Evolutionary conservation across 1,284 basidiomycete species (phyloP), one percentile per base, ranked within the genome.

Genomic region (Ustilago tritici): DNA sequence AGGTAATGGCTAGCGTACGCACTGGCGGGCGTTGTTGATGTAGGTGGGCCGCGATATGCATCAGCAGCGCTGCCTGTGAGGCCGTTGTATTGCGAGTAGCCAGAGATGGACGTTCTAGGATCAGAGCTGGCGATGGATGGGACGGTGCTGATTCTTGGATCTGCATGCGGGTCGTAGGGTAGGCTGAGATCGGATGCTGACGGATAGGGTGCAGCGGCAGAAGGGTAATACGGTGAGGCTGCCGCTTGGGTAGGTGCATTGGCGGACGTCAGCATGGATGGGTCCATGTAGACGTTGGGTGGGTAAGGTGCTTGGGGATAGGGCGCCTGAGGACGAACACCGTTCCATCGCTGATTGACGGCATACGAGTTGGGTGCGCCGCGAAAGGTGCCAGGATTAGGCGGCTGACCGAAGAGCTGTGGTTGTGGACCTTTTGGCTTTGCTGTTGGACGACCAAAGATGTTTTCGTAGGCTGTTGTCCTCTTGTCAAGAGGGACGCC

Each of bases 401-500:
- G 58, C 14, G 56, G 63, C n/a, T 49, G 65, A 28, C 49, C 61
- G 34, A 64, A 69, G n/a, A 54, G 61, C 31, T 69, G 70, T 8
- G 65, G 75, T 53, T 77, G 75, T 19, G 79, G 82, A 4, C 78
- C 80, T 56, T 80, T 81, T 12, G 81, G 82, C 47, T 80, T 81
- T 12, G 81, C 80, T 8, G 77, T 70, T 15, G 82, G 82, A n/a
- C 82, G 66, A 34, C 82, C 82, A 59, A 84, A 84, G 72, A 84
- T 84, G 73, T 77, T 82, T 61, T 84, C 81, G 65, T 82, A 84
- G 47, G 82, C 82, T 36, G 80, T 80, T 23, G 82, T 84, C 61
- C 82, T 71, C 65, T 84, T 84, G 68, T 84, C 82, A 52, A 81
- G 80, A 17, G 76, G 70, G 38, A 49, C 69, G 34, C 74, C 62